Evolutionary conservation across 2,329 filamentous ascomycete genomes (phyloP), one percentile per base, ranked within the genome.

Genomic region (Botrytis pseudocinerea): DNA sequence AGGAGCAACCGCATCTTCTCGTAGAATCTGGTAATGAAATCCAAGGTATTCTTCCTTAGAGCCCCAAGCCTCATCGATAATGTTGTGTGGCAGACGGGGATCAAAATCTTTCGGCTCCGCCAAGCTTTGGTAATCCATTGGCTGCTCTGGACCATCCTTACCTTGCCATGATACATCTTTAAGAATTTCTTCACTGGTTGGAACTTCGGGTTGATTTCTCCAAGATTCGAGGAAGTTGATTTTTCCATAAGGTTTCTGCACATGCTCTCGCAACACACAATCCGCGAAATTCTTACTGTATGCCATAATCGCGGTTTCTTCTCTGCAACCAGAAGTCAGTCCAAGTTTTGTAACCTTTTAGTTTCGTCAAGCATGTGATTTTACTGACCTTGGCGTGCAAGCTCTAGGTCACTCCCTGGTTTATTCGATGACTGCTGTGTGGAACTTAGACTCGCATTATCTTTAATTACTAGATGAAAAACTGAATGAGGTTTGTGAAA

Each of bases 11-110:
- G 90, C 88, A 79, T 97, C 94, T 78, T 94, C 92, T 4, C 94
- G 87, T 12, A 94, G 85, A 2, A 97, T 86, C 4, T 89, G 85
- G 79, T 96, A 97, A 68, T 97, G 93, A 0, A 89, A 87, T 46
- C 88, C 84, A 0, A 97, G 84, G 73, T 97, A 97, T 0, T 86
- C 84, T 1, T 89, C 85, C 63, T 88, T 91, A 7, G 85, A 88
- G 0, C 82, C 75, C 85, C 91, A 95, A 0, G 89, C 83, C 0
- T 85, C 84, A 0, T 86, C 75, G 32, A 90, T 83, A 10, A 83
- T 83, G 77, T 93, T 93, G 0, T 83, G 77, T 0, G 84, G 82
- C 32, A 72, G 46, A 46, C 63, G 70, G 20, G 70, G 63, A 14
- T 72, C 70, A 18, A 69, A 72, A 25, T 72, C 57, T 28, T 57